Conservation (phyloP, 2,329 filamentous ascomycete species). For the Chrysosporium keratinophilum region DNA sequence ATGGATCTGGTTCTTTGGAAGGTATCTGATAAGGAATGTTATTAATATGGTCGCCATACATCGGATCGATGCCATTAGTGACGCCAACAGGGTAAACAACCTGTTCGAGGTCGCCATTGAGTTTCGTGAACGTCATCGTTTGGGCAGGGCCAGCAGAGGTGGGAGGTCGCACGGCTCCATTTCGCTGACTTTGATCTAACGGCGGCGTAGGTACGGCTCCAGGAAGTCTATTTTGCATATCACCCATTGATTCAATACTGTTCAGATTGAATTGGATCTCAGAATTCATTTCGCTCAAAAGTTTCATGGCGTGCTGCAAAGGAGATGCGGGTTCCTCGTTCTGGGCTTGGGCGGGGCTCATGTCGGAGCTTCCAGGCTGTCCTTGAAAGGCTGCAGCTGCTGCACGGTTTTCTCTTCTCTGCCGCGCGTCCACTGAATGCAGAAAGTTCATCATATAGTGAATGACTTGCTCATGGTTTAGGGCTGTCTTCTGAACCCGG, state of each 20-base stretch:
- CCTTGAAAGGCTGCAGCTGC: conserved; percentile 30
- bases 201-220: conserved; percentile 48
- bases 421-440: conserved; percentile 53
- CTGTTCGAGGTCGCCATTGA: conserved; percentile 51
- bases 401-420: conserved; percentile 49
- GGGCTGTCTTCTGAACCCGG: conserved; percentile 57
- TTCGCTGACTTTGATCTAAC: conserved; percentile 38
- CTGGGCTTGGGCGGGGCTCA: conserved; percentile 38
- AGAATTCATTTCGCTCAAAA: conserved; percentile 55
- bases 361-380: conserved; percentile 32
- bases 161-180: conserved; percentile 33
- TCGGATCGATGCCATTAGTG: conserved; percentile 85
- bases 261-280: conserved; percentile 54
- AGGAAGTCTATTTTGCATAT: conserved; percentile 46
- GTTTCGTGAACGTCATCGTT: conserved; percentile 41
- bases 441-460: conserved; percentile 60
- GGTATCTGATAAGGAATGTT: conserved; percentile 82
- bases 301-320: conserved; percentile 56
- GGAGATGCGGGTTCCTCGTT: conserved; percentile 58
- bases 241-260: conserved; percentile 56
- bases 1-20: conserved; percentile 48
- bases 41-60: conserved; percentile 86
- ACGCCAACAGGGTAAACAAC: conserved; percentile 87
- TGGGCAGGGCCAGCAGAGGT: conserved; percentile 40
- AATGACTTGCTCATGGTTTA: conserved; percentile 62